Base-by-base conservation (phyloP, 345 rosid species). In the Dimocarpus longan region DNA sequence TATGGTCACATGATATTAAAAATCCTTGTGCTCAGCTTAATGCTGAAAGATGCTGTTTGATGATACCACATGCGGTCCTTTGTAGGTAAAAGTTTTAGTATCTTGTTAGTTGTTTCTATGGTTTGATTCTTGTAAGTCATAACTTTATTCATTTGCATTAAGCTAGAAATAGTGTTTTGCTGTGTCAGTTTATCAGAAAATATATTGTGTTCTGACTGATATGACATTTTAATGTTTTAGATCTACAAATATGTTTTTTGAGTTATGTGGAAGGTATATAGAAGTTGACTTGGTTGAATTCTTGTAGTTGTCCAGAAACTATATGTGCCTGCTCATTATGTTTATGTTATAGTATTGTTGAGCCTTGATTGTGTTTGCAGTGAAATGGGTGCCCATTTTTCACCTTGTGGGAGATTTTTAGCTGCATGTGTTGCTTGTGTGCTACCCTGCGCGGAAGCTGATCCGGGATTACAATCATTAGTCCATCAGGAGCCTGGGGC, bases 321-420 rank as follows among this genome's bases (percentile, higher is more conserved):
- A 52, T 57, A 50, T 28, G 75, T 52, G n/a, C 70, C 37, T 32
- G 19, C 50, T 79, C 37, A 28, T 50, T 56, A 59, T 85, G 57
- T 57, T 78, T 48, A 70, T 39, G 39, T 75, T 46, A 22, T 78
- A 54, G 24, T 15, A 26, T 59, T 68, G 70, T 12, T 43, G 63
- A 28, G 66, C 32, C 68, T 71, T 68, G 39, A 78, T 76, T 82
- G 62, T 80, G 63, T 78, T 78, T 84, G 87, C 92, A 93, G 99
- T 91, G 99, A 95, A 85, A 95, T 95, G 99, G 99, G 99, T 64
- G 96, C 99, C 18, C 99, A 95, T 85, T 93, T 95, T 85, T 95
- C 99, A 11, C 99, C 99, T n/a, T 95, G 99, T 70, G 98, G 98
- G 88, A 92, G 90, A 89, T 95, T 87, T 83, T 89, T 95, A 82